Conservation (phyloP, 306 rosid species). For the Rubus idaeus region DNA sequence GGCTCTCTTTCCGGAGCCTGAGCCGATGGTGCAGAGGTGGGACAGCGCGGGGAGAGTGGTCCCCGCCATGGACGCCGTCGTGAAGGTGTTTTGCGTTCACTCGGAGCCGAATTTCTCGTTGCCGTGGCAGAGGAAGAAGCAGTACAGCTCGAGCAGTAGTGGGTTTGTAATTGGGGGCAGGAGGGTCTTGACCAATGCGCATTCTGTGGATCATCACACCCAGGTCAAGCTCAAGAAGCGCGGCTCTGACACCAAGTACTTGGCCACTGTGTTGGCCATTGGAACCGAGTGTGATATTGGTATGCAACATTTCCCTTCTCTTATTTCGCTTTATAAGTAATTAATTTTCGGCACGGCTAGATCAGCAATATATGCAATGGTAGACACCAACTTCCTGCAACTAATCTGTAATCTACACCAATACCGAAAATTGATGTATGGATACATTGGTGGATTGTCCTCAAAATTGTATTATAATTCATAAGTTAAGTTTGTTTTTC, state of each 20-base stretch:
- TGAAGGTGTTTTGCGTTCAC: constrained; percentile 82
- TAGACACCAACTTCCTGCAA: not conserved
- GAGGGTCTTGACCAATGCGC: constrained; percentile 79
- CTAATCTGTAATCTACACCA: not conserved
- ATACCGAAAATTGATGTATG: too few relatives aligned
- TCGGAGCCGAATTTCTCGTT: constrained; percentile 76
- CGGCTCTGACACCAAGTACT: constrained; percentile 78
- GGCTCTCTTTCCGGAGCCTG: constrained; percentile 23
- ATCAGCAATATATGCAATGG: not conserved
- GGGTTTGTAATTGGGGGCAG: constrained; percentile 69
- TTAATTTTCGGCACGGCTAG: not conserved
- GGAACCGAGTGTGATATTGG: constrained; percentile 84
- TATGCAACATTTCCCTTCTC: constrained; percentile 11
- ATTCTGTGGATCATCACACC: constrained; percentile 72
- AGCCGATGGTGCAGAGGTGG: constrained; percentile 28
- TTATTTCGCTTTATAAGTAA: not conserved
- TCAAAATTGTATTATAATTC: too few relatives aligned
- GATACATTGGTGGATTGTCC: too few relatives aligned
- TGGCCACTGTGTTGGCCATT: constrained; percentile 80
- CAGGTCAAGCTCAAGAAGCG: constrained; percentile 85
- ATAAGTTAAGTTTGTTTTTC: not conserved
- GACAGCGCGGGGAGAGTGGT: constrained; percentile 43
- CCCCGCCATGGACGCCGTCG: constrained; percentile 79
- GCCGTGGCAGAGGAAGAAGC: constrained; percentile 89
- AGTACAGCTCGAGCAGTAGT: constrained; percentile 69